A percentile compares a stretch with the other conserved stretches of the same genome.
Conservation (phyloP, 208 protist genomes). For the Leishmania tropica region DNA sequence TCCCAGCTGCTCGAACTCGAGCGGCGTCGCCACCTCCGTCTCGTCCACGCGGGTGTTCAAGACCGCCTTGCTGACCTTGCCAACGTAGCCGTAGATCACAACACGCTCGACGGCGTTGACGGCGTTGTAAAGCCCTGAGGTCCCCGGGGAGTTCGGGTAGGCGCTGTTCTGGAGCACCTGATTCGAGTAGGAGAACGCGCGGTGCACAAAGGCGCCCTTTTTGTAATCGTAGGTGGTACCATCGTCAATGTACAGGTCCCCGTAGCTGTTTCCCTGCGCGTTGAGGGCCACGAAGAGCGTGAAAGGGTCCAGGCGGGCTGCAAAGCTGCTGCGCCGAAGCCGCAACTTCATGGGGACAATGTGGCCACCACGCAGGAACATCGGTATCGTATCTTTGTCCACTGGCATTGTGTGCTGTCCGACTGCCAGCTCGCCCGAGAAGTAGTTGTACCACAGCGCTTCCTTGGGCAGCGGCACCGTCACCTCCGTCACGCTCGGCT, state of each 20-base stretch:
- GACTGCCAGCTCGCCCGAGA: conserved; percentile 35
- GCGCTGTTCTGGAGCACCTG: conserved; percentile 35
- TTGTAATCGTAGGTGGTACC: conserved; percentile 73
- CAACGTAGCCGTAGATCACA: conserved; percentile 62
- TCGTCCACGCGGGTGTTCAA: conserved; percentile 1
- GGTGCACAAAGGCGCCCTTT: conserved; percentile 50
- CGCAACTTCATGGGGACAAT: conserved; percentile 94
- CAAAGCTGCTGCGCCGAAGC: conserved; percentile 78
- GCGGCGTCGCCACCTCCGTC: conserved; percentile 18
- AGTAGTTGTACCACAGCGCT: conserved; percentile 78
- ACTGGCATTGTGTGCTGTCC: conserved; percentile 38
- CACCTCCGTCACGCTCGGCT: conserved; percentile 42
- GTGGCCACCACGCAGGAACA: conserved; percentile 93
- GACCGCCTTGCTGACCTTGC: conserved; percentile 26
- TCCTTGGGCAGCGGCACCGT: conserved; percentile 81
- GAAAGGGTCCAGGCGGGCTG: conserved; percentile 91
- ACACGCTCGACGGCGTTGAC: conserved; percentile 69
- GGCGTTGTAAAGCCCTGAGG: conserved; percentile 3
- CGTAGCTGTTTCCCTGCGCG: conserved; percentile 56
- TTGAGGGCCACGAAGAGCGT: conserved; percentile 93
- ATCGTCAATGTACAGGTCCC: conserved; percentile 83
- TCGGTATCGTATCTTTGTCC: conserved; percentile 87
- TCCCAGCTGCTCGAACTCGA: conserved; percentile 65
- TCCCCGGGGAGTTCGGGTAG: background rate
- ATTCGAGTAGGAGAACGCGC: conserved; percentile 56